Evolutionary conservation across 371 early-diverging fungal species (phyloP).

Genomic region (Rhizomucor miehei): DNA sequence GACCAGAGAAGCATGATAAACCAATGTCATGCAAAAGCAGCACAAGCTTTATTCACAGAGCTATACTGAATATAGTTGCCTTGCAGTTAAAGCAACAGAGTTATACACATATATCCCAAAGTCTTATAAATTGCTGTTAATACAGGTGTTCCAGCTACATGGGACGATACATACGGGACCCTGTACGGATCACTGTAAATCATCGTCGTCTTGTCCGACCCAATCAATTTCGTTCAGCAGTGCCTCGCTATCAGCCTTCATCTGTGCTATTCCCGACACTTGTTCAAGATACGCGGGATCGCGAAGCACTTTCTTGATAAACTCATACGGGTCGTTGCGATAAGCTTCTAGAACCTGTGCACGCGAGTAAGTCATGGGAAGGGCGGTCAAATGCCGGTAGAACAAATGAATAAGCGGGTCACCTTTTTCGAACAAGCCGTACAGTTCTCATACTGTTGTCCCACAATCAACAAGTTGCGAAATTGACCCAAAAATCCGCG

Average conservation of each 20-base stretch:
- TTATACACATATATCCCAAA: too few relatives aligned
- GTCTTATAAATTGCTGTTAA: too few relatives aligned
- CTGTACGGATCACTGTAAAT: background rate
- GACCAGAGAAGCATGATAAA: too few relatives aligned
- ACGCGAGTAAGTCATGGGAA: background rate
- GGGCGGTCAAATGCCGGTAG: too few relatives aligned
- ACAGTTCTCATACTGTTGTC: conserved; percentile 84
- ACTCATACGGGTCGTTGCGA: conserved; percentile 59
- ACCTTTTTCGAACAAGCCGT: conserved; percentile 86
- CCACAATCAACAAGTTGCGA: conserved; percentile 79
- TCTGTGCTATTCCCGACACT: conserved; percentile 74
- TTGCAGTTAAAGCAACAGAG: too few relatives aligned
- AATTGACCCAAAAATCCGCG: conserved; percentile 88
- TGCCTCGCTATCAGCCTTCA: conserved; percentile 74
- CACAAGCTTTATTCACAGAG: too few relatives aligned
- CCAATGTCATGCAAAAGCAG: too few relatives aligned
- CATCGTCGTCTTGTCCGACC: conserved; percentile 50
- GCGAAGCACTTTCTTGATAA: conserved; percentile 70
- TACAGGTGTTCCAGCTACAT: too few relatives aligned
- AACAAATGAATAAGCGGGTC: too few relatives aligned
- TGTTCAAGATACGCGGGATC: conserved; percentile 78
- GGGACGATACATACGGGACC: too few relatives aligned
- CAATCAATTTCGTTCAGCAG: conserved; percentile 56
- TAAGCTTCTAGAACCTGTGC: conserved; percentile 62
- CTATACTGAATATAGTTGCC: too few relatives aligned